Percentiles rank a stretch among this genome's conserved stretches.
These are phyloP conservation scores for Rhodosporidiobolus odoratus DNA, from an alignment of 768 basidiomycete species.

Conservation along the genomic window DNA sequence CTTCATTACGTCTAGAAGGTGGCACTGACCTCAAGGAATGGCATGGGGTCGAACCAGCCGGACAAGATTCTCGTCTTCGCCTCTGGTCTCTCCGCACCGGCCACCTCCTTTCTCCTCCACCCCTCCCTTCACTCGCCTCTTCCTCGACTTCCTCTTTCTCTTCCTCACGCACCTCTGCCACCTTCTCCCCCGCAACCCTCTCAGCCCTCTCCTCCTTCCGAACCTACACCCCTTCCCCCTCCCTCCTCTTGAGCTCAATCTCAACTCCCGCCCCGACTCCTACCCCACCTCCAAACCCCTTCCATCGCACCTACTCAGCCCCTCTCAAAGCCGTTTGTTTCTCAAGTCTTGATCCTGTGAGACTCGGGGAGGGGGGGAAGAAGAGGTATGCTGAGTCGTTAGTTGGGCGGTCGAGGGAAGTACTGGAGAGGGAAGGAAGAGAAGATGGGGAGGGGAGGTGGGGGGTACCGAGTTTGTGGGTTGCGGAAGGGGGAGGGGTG, in stretches of 20 bases:
- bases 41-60: conserved; percentile 2
- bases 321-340: conserved; percentile 24
- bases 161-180: neutral
- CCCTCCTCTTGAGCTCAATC: neutral
- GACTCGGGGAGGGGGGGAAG: neutral
- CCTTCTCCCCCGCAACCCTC: neutral
- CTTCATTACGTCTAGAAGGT: neutral
- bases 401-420: neutral
- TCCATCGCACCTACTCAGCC: neutral
- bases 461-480: conserved; percentile 17
- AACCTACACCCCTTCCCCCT: neutral
- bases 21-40: neutral
- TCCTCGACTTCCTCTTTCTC: neutral
- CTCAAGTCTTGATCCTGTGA: conserved; percentile 12
- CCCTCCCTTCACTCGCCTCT: neutral
- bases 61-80: conserved; percentile 23
- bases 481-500: conserved; percentile 14
- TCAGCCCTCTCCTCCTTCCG: neutral
- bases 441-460: neutral
- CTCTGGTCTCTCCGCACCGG: conserved; percentile 36
- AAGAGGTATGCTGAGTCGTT: neutral
- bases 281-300: neutral
- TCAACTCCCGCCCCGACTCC: neutral
- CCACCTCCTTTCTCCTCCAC: neutral
- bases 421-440: neutral